Conservation (phyloP, 2,329 filamentous ascomycete species). For the Tothia fuscella region DNA sequence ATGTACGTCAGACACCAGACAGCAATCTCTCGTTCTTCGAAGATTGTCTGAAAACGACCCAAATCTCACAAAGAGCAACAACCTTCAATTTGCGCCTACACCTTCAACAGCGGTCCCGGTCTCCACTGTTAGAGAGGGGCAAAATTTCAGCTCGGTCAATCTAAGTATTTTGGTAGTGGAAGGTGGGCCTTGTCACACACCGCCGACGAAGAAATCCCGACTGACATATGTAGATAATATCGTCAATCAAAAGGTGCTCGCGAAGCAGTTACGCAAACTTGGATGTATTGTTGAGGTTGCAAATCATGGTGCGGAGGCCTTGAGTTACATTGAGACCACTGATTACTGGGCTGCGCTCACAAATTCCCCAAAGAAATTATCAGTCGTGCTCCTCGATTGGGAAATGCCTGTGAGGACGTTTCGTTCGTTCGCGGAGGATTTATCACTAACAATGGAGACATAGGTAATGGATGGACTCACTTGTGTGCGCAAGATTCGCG, state of each 20-base stretch:
- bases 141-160: no score
- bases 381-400: constrained; percentile 9
- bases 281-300: constrained; percentile 11
- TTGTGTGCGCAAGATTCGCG: constrained; percentile 7
- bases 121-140: no score
- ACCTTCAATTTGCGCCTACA: no score
- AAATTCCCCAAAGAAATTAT: neutral
- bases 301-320: constrained; percentile 9
- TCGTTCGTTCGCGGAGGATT: no score
- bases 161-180: constrained; percentile 1
- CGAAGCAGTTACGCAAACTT: constrained; percentile 8
- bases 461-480: constrained; percentile 11
- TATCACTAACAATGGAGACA: no score
- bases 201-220: neutral
- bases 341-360: constrained; percentile 1
- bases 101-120: no score
- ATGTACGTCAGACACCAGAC: no score
- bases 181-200: neutral
- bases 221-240: constrained; percentile 16
- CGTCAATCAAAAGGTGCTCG: constrained; percentile 11
- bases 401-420: constrained; percentile 12
- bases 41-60: no score
- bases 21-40: no score
- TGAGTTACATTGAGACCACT: constrained; percentile 2
- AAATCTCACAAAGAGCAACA: no score